Evolutionary conservation across 306 rosid genomes (phyloP), one percentile per base, ranked within the genome.

Genomic region (Trifolium subterraneum): DNA sequence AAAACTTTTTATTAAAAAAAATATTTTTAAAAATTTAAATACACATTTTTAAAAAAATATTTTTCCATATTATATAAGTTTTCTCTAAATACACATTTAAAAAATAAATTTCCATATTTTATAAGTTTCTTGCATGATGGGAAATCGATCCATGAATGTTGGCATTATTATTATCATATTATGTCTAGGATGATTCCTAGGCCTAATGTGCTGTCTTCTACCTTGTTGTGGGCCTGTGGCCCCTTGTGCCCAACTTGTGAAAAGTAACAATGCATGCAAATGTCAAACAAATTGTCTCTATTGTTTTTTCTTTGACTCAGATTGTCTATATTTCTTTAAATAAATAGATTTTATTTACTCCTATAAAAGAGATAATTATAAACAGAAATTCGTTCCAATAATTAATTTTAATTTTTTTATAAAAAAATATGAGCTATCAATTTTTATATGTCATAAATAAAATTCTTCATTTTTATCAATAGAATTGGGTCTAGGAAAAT

Each of bases 181-280:
- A 20, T 42, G 58, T 15, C 36, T 66, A 5, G 19, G 60, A 22
- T 27, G 12, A 66, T 55, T 56, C 55, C 42, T 72, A 15, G 42
- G 25, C 35, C 54, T 10, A 16, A 59, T 38, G 25, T 20, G 10
- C 35, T 9, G 29, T 63, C 29, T 73, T 60, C 38, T 61, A 48
- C 54, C 58, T 23, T 42, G 6, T 68, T 52, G 31, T 54, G 79
- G 59, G 29, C 60, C 75, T 54, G 13, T 19, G 75, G 65, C 39
- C 59, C 25, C 25, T 22, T 22, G 25, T 22, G 25, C 25, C 25
- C 25, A 22, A 70, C 65, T 59, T 36, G 16, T 5, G 42, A 55
- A 79, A 72, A 65, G 66, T 75, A 61, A n/a, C 65, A 39, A 65
- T 31, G 75, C 61, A 56, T 54, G 31, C 29, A 54, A 20, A 54